Percentiles rank a stretch among this genome's conserved stretches.
phyloP scores from a whole-genome alignment of 2,329 filamentous ascomycete species.

The Ophiostoma perfectum region DNA sequence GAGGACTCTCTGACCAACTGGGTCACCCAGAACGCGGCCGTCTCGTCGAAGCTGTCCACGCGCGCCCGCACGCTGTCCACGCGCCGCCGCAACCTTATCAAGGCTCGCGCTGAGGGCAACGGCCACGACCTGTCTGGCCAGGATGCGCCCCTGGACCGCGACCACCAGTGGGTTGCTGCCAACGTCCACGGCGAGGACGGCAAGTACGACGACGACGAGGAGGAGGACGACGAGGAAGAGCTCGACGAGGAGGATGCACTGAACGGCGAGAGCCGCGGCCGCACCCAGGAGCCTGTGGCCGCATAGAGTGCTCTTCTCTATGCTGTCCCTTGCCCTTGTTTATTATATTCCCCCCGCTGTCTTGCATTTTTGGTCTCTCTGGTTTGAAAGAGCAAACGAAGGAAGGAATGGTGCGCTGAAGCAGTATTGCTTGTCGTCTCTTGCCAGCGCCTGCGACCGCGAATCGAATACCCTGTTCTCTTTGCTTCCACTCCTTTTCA shows the following conservation, averaged over 20 bases:
- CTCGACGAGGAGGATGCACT: slow-evolving; percentile 44
- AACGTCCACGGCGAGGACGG: slow-evolving; percentile 63
- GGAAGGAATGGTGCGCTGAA: neutral
- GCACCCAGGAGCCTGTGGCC: slow-evolving; percentile 48
- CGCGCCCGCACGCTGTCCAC: slow-evolving; percentile 84
- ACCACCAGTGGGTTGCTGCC: slow-evolving; percentile 80
- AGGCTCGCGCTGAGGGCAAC: slow-evolving; percentile 63
- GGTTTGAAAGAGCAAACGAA: neutral
- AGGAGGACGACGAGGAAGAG: slow-evolving; percentile 31
- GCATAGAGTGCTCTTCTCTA: slow-evolving; percentile 34
- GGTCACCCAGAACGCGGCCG: slow-evolving; percentile 84
- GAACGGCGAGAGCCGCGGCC: slow-evolving; percentile 53
- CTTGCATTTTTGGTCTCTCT: neutral
- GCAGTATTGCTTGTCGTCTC: slow-evolving; percentile 9
- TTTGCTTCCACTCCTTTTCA: neutral
- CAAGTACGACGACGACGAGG: slow-evolving; percentile 50
- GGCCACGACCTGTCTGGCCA: slow-evolving; percentile 78
- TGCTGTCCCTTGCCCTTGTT: neutral
- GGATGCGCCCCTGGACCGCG: slow-evolving; percentile 70
- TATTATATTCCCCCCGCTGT: neutral
- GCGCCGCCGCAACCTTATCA: slow-evolving; percentile 69
- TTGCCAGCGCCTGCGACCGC: slow-evolving; percentile 3
- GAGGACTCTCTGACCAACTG: slow-evolving; percentile 97
- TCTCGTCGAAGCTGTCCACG: slow-evolving; percentile 79
- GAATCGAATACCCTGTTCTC: neutral